These are phyloP conservation scores for Haberlea rhodopensis DNA, from an alignment of 257 asterid species.

Conservation along the genomic window DNA sequence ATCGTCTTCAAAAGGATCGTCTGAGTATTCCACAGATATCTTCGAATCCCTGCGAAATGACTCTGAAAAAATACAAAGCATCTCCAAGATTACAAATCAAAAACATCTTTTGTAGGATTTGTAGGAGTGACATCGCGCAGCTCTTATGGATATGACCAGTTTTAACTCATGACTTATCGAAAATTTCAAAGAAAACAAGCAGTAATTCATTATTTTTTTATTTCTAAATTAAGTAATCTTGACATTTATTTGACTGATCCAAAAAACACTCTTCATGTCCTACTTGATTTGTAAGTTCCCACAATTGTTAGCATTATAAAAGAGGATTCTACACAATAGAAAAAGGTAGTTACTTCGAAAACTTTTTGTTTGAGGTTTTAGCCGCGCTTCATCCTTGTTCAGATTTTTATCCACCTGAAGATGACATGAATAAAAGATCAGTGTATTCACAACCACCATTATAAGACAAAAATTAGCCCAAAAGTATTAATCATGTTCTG, in stretches of 20 bases:
- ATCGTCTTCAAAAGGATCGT: conserved; percentile 46
- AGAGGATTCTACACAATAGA: conserved; percentile 34
- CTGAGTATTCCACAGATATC: conserved; percentile 37
- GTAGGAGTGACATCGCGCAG: neutral
- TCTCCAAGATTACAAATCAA: conserved; percentile 1
- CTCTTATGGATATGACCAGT: neutral
- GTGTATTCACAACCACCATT: conserved; percentile 12
- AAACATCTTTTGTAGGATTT: neutral
- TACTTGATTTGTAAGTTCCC: neutral
- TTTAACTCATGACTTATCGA: neutral
- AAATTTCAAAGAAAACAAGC: neutral
- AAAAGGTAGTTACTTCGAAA: conserved; percentile 26
- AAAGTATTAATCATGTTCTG: neutral
- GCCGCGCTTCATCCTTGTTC: conserved; percentile 34
- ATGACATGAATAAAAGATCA: conserved; percentile 9
- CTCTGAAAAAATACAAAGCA: conserved; percentile 38
- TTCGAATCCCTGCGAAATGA: conserved; percentile 29
- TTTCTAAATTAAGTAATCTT: neutral
- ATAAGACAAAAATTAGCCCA: neutral
- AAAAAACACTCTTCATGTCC: neutral
- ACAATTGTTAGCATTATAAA: conserved; percentile 45
- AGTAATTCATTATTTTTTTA: neutral
- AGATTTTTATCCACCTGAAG: conserved; percentile 45
- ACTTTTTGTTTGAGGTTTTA: conserved; percentile 27
- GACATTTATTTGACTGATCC: neutral